These are phyloP conservation scores for Hawksworthiomyces lignivorus DNA, from an alignment of 2,329 filamentous ascomycete genomes.

Conservation along the genomic window DNA sequence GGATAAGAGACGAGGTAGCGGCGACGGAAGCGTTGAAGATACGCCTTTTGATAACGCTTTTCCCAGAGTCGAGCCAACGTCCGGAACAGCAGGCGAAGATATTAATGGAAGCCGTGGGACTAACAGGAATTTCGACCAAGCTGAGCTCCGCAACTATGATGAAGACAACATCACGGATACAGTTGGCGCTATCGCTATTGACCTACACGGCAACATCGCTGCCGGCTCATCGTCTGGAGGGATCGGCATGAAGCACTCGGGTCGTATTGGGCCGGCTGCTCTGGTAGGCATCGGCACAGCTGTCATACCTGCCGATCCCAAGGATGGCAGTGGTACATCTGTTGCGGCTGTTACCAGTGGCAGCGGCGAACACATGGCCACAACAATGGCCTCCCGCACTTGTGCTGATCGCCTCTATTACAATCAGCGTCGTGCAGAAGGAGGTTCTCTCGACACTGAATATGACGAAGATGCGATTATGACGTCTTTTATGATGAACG, in stretches of 20 bases:
- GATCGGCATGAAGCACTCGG: slow-evolving; percentile 96
- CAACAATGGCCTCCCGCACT: slow-evolving; percentile 79
- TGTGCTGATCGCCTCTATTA: slow-evolving; percentile 82
- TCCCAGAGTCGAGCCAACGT: no score
- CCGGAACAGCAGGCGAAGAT: no score
- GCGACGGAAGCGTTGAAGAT: slow-evolving; percentile 10
- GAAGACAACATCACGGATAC: slow-evolving; percentile 72
- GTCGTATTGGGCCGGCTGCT: slow-evolving; percentile 84
- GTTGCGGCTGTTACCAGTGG: slow-evolving; percentile 87
- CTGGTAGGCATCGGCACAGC: slow-evolving; percentile 86
- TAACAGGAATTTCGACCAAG: not conserved
- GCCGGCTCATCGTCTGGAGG: slow-evolving; percentile 94
- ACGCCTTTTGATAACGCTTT: not conserved
- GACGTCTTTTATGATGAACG: slow-evolving; percentile 69
- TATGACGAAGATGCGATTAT: slow-evolving; percentile 72
- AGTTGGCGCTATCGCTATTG: slow-evolving; percentile 90
- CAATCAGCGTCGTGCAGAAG: slow-evolving; percentile 50
- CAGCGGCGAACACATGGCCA: slow-evolving; percentile 96
- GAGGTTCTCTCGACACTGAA: slow-evolving; percentile 56
- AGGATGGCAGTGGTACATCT: slow-evolving; percentile 59
- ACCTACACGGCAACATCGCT: slow-evolving; percentile 77
- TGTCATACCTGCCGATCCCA: slow-evolving; percentile 68
- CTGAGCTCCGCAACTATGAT: slow-evolving; percentile 7
- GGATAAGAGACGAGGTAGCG: slow-evolving; percentile 1
- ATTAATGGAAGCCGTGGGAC: not conserved